These are phyloP conservation scores for Penicillium atrosanguineum DNA, from an alignment of 495 filamentous ascomycete species.

Conservation along the genomic window DNA sequence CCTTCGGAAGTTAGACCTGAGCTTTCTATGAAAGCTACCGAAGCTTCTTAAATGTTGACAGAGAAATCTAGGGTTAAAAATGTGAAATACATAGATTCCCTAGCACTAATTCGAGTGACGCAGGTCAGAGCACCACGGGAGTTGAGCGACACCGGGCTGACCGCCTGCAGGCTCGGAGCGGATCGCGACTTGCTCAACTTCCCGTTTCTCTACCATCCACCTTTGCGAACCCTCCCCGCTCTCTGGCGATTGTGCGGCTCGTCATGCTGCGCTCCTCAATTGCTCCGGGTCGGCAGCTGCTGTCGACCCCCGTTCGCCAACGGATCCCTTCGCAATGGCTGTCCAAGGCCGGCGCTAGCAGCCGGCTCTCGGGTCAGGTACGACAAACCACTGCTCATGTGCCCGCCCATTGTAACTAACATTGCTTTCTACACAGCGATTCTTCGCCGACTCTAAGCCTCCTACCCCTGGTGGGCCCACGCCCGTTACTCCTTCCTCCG, in stretches of 20 bases:
- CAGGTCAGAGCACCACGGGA: conserved; percentile 1
- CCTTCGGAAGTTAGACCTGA: too few relatives aligned
- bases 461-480: conserved; percentile 34
- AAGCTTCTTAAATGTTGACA: not conserved
- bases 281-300: conserved; percentile 43
- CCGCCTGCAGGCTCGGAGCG: conserved; percentile 45
- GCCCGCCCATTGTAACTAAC: conserved; percentile 7
- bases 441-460: conserved; percentile 43
- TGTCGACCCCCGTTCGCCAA: conserved; percentile 43
- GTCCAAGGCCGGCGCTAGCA: conserved; percentile 41
- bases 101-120: not conserved
- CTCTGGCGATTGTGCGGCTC: conserved; percentile 44
- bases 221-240: conserved; percentile 27
- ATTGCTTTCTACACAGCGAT: conserved; percentile 29
- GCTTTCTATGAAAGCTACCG: not conserved
- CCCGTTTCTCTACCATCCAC: conserved; percentile 37
- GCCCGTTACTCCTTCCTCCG: conserved; percentile 45
- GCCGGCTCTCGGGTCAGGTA: conserved; percentile 46
- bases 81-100: not conserved
- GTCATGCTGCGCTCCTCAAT: conserved; percentile 52
- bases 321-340: conserved; percentile 47
- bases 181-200: conserved; percentile 44
- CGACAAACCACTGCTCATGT: conserved; percentile 19
- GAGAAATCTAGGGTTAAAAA: not conserved
- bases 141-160: conserved; percentile 25